These are phyloP conservation scores for Paecilomyces niveus DNA, from an alignment of 2,329 filamentous ascomycete genomes.

Conservation along the genomic window DNA sequence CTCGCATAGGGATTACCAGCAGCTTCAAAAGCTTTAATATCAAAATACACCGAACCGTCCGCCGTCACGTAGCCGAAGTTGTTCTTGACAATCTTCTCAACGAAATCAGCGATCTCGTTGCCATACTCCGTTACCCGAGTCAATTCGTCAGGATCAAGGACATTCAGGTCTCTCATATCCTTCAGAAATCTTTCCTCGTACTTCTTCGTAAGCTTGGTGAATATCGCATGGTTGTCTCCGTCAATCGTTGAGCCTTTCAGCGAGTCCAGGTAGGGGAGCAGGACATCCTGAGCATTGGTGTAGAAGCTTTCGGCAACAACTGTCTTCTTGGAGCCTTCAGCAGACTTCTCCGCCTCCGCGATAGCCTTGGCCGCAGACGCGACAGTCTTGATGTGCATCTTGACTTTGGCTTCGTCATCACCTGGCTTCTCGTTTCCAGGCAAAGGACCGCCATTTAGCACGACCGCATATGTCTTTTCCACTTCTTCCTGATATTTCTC, in stretches of 20 bases:
- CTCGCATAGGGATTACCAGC: slow-evolving; percentile 79
- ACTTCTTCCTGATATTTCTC: slow-evolving; percentile 42
- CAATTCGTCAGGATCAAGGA: slow-evolving; percentile 70
- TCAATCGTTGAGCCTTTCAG: slow-evolving; percentile 51
- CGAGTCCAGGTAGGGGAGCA: slow-evolving; percentile 75
- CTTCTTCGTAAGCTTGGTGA: slow-evolving; percentile 75
- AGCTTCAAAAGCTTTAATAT: slow-evolving; percentile 78
- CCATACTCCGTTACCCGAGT: slow-evolving; percentile 92
- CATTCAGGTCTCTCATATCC: slow-evolving; percentile 82
- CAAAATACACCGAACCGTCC: slow-evolving; percentile 90
- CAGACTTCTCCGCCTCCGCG: slow-evolving; percentile 20
- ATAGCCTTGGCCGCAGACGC: slow-evolving; percentile 48
- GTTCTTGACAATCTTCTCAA: slow-evolving; percentile 74
- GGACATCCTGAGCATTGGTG: slow-evolving; percentile 56
- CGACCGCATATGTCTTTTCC: slow-evolving; percentile 46
- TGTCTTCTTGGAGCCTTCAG: slow-evolving; percentile 14
- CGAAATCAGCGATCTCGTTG: slow-evolving; percentile 76
- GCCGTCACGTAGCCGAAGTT: slow-evolving; percentile 70
- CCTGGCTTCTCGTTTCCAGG: slow-evolving; percentile 51
- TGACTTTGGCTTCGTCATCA: slow-evolving; percentile 78
- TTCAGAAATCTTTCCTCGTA: slow-evolving; percentile 84
- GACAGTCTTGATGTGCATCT: slow-evolving; percentile 73
- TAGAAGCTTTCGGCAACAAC: slow-evolving; percentile 44
- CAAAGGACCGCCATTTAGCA: slow-evolving; percentile 50
- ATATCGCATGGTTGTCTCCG: slow-evolving; percentile 63